phyloP scores from a whole-genome alignment of 192 early-diverging fungal species.

The Gorgonomyces haynaldii region DNA sequence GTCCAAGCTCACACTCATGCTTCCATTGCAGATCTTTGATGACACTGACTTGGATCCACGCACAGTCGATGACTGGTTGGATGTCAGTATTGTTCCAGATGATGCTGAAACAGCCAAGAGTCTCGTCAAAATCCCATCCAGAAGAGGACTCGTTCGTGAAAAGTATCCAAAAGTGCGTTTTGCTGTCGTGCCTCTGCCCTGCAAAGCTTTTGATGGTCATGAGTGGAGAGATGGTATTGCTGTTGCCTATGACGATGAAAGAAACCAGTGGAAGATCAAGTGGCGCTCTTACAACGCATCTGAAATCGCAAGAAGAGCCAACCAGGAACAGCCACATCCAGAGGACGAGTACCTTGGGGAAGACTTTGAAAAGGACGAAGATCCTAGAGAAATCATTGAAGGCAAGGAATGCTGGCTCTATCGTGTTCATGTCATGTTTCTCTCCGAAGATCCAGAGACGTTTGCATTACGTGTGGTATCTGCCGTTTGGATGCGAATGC shows the following conservation, averaged over 20 bases:
- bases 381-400: slow-evolving; percentile 9
- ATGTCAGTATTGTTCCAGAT: slow-evolving; percentile 20
- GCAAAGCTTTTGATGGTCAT: slow-evolving; percentile 19
- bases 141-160: background rate
- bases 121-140: background rate
- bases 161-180: slow-evolving; percentile 3
- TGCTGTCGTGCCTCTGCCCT: slow-evolving; percentile 34
- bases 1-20: slow-evolving; percentile 3
- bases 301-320: slow-evolving; percentile 20
- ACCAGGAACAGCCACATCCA: slow-evolving; percentile 7
- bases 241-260: slow-evolving; percentile 25
- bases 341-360: slow-evolving; percentile 7
- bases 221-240: slow-evolving; percentile 34
- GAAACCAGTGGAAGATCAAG: slow-evolving; percentile 29
- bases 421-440: slow-evolving; percentile 36
- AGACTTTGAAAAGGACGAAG: slow-evolving; percentile 4
- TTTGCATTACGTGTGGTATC: slow-evolving; percentile 31
- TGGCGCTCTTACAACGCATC: slow-evolving; percentile 31
- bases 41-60: slow-evolving; percentile 36
- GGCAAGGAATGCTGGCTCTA: slow-evolving; percentile 33
- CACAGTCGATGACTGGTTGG: slow-evolving; percentile 35
- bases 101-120: background rate
- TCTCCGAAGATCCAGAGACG: slow-evolving; percentile 38
- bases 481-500: slow-evolving; percentile 23
- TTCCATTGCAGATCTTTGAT: slow-evolving; percentile 35